Evolutionary conservation across 108 stramenopile genomes (phyloP).

Genomic region (Parietichytrium sp.): DNA sequence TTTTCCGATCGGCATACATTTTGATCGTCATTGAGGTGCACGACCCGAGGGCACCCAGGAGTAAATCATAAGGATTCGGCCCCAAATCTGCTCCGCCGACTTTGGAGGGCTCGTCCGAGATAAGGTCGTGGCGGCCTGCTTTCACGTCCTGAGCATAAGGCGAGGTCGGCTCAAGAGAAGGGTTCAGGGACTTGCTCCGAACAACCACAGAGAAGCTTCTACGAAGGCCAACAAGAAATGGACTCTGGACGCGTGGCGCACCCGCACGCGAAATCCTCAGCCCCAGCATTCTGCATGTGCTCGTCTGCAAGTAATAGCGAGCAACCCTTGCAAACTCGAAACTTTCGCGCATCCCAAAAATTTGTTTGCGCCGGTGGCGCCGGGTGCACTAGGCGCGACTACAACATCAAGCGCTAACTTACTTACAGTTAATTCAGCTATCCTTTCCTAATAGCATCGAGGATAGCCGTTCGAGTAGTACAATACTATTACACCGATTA

Average conservation of each 20-base stretch:
- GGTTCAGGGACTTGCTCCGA: neutral
- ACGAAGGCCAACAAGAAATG: neutral
- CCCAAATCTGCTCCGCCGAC: constrained; percentile 18
- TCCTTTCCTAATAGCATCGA: too few relatives aligned
- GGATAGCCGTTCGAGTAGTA: too few relatives aligned
- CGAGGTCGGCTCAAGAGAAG: neutral
- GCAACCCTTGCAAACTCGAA: too few relatives aligned
- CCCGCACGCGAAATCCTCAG: neutral
- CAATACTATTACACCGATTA: too few relatives aligned
- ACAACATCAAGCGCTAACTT: too few relatives aligned
- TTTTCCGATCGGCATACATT: constrained; percentile 56
- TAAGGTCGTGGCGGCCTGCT: neutral
- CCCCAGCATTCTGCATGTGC: too few relatives aligned
- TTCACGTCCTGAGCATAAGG: neutral
- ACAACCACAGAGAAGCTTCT: neutral
- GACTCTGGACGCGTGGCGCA: neutral
- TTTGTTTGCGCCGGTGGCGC: too few relatives aligned
- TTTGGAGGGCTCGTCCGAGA: neutral
- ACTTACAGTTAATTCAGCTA: too few relatives aligned
- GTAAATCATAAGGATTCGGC: constrained; percentile 37
- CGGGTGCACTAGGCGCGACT: too few relatives aligned
- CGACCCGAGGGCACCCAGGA: constrained; percentile 47
- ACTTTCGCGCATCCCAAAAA: too few relatives aligned
- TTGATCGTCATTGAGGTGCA: constrained; percentile 53
- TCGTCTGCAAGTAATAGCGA: too few relatives aligned